Evolutionary conservation across 208 protist species (phyloP).

Genomic region (Naegleria lovaniensis): DNA sequence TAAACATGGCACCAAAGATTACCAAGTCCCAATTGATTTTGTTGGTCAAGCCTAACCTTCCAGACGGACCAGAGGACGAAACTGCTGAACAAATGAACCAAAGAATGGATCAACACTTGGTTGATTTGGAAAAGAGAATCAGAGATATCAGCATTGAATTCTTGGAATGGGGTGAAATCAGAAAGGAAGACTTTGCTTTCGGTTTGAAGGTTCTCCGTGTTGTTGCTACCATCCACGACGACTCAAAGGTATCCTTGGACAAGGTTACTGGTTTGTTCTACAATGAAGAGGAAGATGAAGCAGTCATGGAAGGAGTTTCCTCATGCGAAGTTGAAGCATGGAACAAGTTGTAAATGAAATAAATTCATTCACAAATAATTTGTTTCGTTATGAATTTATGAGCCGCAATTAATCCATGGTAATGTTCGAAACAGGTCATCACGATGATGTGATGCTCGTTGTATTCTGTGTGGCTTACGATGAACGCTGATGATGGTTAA

Average conservation of each 20-base stretch:
- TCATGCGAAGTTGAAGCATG: neutral
- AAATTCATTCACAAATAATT: neutral
- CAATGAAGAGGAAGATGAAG: neutral
- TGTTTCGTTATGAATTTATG: no score
- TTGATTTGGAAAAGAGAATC: neutral
- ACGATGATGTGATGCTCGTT: no score
- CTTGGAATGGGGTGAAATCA: conserved; percentile 1
- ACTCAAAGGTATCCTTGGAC: neutral
- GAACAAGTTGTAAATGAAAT: neutral
- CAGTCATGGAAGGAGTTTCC: neutral
- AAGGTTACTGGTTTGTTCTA: neutral
- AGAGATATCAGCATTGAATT: conserved; percentile 1
- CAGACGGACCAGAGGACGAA: neutral
- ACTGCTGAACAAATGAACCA: neutral
- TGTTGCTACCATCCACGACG: neutral
- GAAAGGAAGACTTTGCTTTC: neutral
- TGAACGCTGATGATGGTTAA: no score
- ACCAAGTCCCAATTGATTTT: conserved; percentile 15
- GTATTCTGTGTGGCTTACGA: no score
- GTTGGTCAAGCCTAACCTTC: neutral
- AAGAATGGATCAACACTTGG: neutral
- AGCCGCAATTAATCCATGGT: no score
- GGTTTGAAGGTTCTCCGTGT: neutral
- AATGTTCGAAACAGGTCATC: no score
- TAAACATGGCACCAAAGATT: neutral